These are phyloP conservation scores for Boletus pseudo-olivaceus DNA, from an alignment of 768 basidiomycete species.

Conservation along the genomic window DNA sequence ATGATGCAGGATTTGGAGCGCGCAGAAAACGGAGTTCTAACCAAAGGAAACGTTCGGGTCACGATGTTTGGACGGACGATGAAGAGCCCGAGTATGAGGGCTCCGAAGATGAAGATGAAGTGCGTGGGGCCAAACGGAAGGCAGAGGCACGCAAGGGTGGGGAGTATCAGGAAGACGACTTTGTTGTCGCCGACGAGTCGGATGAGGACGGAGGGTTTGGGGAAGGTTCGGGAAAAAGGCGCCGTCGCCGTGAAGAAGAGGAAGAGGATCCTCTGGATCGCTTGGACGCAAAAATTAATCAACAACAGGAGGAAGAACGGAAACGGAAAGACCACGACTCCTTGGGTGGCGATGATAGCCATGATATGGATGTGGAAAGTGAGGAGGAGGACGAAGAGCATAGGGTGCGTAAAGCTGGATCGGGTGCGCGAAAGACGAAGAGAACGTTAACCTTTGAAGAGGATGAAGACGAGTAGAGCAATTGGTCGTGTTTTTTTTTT, in stretches of 20 bases:
- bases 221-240: slow-evolving; percentile 34
- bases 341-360: slow-evolving; percentile 35
- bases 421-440: slow-evolving; percentile 50
- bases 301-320: slow-evolving; percentile 51
- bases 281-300: slow-evolving; percentile 63
- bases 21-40: slow-evolving; percentile 48
- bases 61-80: slow-evolving; percentile 65
- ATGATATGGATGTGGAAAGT: slow-evolving; percentile 71
- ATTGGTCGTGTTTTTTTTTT: background rate
- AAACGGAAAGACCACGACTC: slow-evolving; percentile 38
- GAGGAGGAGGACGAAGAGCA: slow-evolving; percentile 70
- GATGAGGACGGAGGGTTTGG: slow-evolving; percentile 55
- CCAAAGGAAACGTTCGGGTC: slow-evolving; percentile 36
- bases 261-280: slow-evolving; percentile 63
- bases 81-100: slow-evolving; percentile 57
- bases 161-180: slow-evolving; percentile 83
- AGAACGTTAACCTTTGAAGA: slow-evolving; percentile 53
- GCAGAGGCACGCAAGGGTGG: slow-evolving; percentile 48
- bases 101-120: slow-evolving; percentile 60
- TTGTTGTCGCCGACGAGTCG: slow-evolving; percentile 73
- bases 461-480: slow-evolving; percentile 47
- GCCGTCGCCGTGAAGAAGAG: slow-evolving; percentile 39
- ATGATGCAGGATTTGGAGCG: slow-evolving; percentile 46
- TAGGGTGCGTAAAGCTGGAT: slow-evolving; percentile 54
- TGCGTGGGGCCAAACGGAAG: slow-evolving; percentile 43